phyloP scores from a whole-genome alignment of 78 protist genomes.

The Dictyostelium firmibasis region DNA sequence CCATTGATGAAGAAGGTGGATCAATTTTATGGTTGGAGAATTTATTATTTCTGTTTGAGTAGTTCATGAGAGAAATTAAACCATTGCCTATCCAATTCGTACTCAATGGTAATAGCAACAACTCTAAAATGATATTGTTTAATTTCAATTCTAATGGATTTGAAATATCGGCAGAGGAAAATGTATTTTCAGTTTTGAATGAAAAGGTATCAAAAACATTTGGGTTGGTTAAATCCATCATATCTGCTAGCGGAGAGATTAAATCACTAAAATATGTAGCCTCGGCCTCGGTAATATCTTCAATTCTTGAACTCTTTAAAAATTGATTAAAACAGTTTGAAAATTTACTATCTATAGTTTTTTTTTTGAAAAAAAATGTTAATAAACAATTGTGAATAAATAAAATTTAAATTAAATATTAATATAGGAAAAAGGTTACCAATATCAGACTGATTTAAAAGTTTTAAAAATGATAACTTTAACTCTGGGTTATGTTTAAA shows the following conservation, averaged over 20 bases:
- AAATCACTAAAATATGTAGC: not conserved
- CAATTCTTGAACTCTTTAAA: not conserved
- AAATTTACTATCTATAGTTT: not conserved
- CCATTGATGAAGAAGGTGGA: not conserved
- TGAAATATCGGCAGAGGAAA: not conserved
- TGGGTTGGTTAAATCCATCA: not conserved
- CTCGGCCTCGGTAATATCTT: not conserved
- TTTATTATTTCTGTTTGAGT: not conserved
- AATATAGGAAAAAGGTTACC: not conserved
- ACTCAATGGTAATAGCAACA: not conserved
- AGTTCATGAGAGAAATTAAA: not conserved
- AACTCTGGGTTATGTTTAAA: not conserved
- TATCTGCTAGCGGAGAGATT: not conserved
- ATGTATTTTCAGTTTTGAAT: not conserved
- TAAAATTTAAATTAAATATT: not conserved
- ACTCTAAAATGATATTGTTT: not conserved
- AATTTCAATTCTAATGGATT: slow-evolving; percentile 2
- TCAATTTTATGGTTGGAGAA: not conserved
- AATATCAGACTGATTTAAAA: not conserved
- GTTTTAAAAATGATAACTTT: not conserved
- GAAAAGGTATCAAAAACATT: not conserved
- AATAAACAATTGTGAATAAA: not conserved
- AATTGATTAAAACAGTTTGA: not conserved
- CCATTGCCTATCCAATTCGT: not conserved
- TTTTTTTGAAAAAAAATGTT: not conserved